Evolutionary conservation across 164 flowering plant genomes (phyloP).

Genomic region (Vitis rotundifolia): DNA sequence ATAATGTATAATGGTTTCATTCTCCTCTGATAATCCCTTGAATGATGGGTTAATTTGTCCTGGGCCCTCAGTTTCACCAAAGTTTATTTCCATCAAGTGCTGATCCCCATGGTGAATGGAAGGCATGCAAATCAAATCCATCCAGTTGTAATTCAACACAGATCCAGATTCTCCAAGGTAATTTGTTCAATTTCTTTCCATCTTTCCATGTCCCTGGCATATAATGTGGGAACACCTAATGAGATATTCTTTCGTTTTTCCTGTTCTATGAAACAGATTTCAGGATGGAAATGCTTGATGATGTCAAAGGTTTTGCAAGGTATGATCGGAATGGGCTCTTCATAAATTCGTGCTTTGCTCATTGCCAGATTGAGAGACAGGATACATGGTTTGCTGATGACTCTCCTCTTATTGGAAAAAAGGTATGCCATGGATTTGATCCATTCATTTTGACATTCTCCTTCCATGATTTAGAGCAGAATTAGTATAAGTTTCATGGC

Average conservation of each 20-base stretch:
- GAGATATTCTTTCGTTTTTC: neutral
- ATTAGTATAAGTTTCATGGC: neutral
- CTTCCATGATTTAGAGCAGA: too few species aligned
- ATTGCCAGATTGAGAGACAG: conserved; percentile 93
- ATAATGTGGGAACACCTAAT: neutral
- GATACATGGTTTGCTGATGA: conserved; percentile 84
- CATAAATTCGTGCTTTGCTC: conserved; percentile 95
- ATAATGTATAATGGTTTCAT: conserved; percentile 8
- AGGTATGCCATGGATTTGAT: conserved; percentile 41
- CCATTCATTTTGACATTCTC: too few species aligned
- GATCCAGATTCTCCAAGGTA: conserved; percentile 75
- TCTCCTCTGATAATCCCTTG: neutral
- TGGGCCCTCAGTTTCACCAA: conserved; percentile 47
- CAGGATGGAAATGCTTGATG: conserved; percentile 72
- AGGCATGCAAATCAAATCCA: conserved; percentile 55
- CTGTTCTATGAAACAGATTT: conserved; percentile 53
- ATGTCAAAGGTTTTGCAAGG: conserved; percentile 43
- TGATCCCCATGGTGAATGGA: conserved; percentile 78
- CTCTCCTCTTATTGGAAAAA: conserved; percentile 61
- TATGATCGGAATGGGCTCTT: conserved; percentile 66
- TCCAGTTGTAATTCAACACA: conserved; percentile 60
- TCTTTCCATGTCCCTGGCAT: neutral
- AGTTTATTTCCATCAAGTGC: conserved; percentile 78
- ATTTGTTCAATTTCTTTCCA: neutral
- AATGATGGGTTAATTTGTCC: conserved; percentile 5